Evolutionary conservation across 441 rosid genomes (phyloP).

Genomic region (Syzygium malaccense): DNA sequence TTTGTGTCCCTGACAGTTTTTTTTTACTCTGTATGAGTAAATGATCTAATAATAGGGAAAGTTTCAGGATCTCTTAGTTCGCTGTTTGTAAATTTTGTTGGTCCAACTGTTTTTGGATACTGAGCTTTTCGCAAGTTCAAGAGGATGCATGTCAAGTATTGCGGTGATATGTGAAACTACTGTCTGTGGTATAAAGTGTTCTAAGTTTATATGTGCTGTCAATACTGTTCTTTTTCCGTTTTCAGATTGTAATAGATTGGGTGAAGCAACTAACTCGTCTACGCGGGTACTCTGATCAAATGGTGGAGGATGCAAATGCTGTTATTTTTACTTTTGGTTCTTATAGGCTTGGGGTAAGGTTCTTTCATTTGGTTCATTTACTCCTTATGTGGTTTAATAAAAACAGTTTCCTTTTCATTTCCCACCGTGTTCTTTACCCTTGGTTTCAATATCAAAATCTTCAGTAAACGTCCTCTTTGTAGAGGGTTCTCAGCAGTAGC

Average conservation of each 20-base stretch:
- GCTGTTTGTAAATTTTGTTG: background rate
- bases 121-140: background rate
- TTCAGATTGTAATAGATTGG: conserved; percentile 52
- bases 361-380: background rate
- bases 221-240: background rate
- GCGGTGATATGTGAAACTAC: background rate
- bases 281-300: conserved; percentile 56
- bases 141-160: background rate
- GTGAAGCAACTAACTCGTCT: conserved; percentile 52
- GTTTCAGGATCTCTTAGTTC: background rate
- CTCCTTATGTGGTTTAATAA: background rate
- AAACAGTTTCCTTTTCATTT: background rate
- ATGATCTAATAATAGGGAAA: background rate
- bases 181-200: background rate
- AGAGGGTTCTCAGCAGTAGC: background rate
- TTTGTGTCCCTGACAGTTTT: background rate
- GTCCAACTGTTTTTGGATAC: background rate
- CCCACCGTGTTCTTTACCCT: background rate
- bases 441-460: background rate
- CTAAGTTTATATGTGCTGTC: background rate
- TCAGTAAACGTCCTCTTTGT: background rate
- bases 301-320: conserved; percentile 77
- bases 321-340: conserved; percentile 65
- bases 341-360: conserved; percentile 64
- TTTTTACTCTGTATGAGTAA: background rate